phyloP scores from a whole-genome alignment of 345 rosid genomes.

The Eucalyptus regnans region DNA sequence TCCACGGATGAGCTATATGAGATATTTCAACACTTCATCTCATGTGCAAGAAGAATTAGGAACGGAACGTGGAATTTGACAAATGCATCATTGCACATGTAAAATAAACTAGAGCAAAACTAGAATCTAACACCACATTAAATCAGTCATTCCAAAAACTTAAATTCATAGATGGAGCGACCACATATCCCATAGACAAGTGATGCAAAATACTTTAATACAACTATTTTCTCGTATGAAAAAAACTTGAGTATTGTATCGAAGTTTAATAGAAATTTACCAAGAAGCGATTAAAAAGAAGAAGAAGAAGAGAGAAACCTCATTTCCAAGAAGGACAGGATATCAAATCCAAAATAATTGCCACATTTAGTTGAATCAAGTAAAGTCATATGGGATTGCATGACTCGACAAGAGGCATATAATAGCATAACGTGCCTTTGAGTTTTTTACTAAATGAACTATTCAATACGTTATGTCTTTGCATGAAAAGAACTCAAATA shows the following conservation, averaged over 20 bases:
- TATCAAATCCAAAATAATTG: not conserved
- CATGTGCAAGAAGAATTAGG: not conserved
- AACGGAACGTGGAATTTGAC: too few species aligned
- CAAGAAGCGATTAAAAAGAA: too few species aligned
- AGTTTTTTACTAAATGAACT: too few species aligned
- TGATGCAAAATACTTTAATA: not conserved
- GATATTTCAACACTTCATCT: not conserved
- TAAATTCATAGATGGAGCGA: not conserved
- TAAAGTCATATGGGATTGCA: not conserved
- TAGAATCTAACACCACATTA: too few species aligned
- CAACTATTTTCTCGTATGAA: fast-evolving
- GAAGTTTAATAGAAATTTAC: too few species aligned
- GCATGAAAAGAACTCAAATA: not conserved
- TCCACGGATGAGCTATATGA: not conserved
- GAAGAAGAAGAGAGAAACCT: too few species aligned
- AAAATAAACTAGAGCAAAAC: not conserved
- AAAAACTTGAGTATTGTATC: too few species aligned
- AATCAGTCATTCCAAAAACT: not conserved
- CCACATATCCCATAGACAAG: not conserved
- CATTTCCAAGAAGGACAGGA: not conserved
- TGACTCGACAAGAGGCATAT: not conserved
- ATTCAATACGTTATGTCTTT: too few species aligned
- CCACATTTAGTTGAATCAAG: not conserved
- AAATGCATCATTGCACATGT: not conserved
- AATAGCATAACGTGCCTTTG: not conserved